Evolutionary conservation across 768 basidiomycete genomes (phyloP), one percentile per base, ranked within the genome.

Genomic region (Antrodiella citrinella): DNA sequence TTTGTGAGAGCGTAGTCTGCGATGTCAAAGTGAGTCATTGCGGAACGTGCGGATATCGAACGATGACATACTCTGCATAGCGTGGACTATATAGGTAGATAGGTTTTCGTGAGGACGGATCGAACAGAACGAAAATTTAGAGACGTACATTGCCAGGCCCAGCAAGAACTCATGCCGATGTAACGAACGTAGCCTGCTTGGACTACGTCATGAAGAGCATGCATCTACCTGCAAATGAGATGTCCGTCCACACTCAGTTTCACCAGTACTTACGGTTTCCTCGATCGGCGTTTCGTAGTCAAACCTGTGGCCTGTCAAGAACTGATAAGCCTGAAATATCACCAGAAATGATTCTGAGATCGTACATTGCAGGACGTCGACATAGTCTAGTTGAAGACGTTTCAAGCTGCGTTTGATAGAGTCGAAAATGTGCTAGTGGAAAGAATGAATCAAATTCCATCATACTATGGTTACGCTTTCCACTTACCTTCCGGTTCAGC

Each of bases 171-270:
- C 60, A 67, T 68, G 46, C 68, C 67, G 47, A 70, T 67, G 55
- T 69, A 74, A 35, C 73, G 61, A 10, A 67, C 72, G 40, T 69
- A 68, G 11, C 73, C 73, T 1, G 66, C 66, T 49, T 72, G 60
- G 11, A 75, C 71, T 42, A 74, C 70, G 49, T 75, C 73, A 51
- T 75, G 71, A 3, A 75, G 58, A 0, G 73, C 72, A 54, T 70
- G 66, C 72, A 75, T 75, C 59, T n/a, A n/a, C n/a, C n/a, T n/a
- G n/a, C n/a, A n/a, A n/a, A n/a, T n/a, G n/a, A n/a, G n/a, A n/a
- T n/a, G n/a, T n/a, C n/a, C n/a, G n/a, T n/a, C n/a, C n/a, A n/a
- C n/a, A n/a, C n/a, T n/a, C n/a, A n/a, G n/a, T n/a, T n/a, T n/a
- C n/a, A n/a, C n/a, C n/a, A n/a, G n/a, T n/a, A n/a, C n/a, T n/a